These are phyloP conservation scores for Pistacia vera DNA, from an alignment of 345 rosid species.

Conservation along the genomic window DNA sequence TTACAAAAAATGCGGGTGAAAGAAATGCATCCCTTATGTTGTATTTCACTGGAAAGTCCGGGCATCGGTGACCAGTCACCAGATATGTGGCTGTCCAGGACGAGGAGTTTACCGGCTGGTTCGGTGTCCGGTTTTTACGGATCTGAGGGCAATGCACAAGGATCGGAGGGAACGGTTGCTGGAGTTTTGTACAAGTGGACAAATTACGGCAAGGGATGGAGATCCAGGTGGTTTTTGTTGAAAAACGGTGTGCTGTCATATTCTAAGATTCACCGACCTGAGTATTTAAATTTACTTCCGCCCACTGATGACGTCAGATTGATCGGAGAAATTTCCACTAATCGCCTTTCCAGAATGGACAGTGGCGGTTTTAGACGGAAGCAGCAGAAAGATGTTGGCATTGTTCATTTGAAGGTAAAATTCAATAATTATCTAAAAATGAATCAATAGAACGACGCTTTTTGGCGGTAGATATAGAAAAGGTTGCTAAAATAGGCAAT, in stretches of 20 bases:
- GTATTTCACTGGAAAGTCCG: slow-evolving; percentile 79
- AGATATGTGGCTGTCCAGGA: slow-evolving; percentile 52
- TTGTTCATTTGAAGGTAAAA: slow-evolving; percentile 84
- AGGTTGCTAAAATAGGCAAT: slow-evolving; percentile 27
- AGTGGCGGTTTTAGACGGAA: slow-evolving; percentile 61
- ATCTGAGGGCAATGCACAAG: slow-evolving; percentile 46
- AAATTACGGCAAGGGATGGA: slow-evolving; percentile 97
- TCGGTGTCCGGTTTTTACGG: slow-evolving; percentile 31
- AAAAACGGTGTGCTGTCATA: slow-evolving; percentile 80
- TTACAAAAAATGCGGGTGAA: slow-evolving; percentile 76
- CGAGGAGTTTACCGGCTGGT: slow-evolving; percentile 70
- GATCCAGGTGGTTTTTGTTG: slow-evolving; percentile 92
- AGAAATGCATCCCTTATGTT: slow-evolving; percentile 95
- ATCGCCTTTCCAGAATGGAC: slow-evolving; percentile 57
- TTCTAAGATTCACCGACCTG: slow-evolving; percentile 76
- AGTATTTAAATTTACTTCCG: slow-evolving; percentile 50
- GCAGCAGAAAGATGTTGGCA: slow-evolving; percentile 69
- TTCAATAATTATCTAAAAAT: not conserved
- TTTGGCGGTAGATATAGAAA: slow-evolving; percentile 27
- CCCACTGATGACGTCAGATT: slow-evolving; percentile 61
- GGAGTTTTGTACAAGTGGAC: slow-evolving; percentile 97
- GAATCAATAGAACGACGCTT: not conserved
- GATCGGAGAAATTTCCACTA: slow-evolving; percentile 72
- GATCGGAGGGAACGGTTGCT: slow-evolving; percentile 76
- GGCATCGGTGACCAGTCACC: slow-evolving; percentile 64